A percentile compares a stretch with the other conserved stretches of the same genome.
Conservation (phyloP, 1,284 basidiomycete genomes). For the Entoloma clypeatum region DNA sequence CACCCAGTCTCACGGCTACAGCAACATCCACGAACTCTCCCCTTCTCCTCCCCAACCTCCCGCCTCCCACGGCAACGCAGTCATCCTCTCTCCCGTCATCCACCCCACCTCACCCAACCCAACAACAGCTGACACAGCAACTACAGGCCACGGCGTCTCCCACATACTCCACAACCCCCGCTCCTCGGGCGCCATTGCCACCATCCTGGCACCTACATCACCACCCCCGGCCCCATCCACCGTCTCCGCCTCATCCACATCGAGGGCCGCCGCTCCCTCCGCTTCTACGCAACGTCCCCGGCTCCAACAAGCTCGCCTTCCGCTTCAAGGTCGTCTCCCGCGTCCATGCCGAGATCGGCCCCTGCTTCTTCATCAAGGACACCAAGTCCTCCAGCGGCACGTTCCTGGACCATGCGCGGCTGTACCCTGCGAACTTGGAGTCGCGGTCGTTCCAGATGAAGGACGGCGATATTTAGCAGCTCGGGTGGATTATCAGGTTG, state of each 20-base stretch:
- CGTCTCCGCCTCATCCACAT: constrained; percentile 89
- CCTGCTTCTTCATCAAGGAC: constrained; percentile 92
- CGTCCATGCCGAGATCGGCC: constrained; percentile 92
- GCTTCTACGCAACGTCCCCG: constrained; percentile 87
- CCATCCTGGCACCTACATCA: too few species aligned
- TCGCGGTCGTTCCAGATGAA: constrained; percentile 77
- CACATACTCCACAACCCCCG: constrained; percentile 16
- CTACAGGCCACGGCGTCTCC: constrained; percentile 4
- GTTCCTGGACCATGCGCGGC: constrained; percentile 92
- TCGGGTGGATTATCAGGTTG: constrained; percentile 99
- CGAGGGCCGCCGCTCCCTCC: constrained; percentile 83
- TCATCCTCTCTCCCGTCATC: too few species aligned
- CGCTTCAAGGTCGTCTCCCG: constrained; percentile 95
- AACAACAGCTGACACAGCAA: too few species aligned
- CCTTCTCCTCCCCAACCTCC: too few species aligned
- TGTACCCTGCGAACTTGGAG: constrained; percentile 82
- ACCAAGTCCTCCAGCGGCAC: constrained; percentile 91
- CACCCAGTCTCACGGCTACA: too few species aligned
- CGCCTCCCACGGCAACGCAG: too few species aligned
- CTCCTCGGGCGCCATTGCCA: too few species aligned
- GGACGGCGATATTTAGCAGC: constrained; percentile 93
- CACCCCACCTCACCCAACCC: too few species aligned
- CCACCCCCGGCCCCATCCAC: too few species aligned
- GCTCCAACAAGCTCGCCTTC: constrained; percentile 87
- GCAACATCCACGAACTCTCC: too few species aligned